Percentiles rank a stretch among this genome's conserved stretches.
phyloP scores from a whole-genome alignment of 306 rosid genomes.

The Lotus japonicus region DNA sequence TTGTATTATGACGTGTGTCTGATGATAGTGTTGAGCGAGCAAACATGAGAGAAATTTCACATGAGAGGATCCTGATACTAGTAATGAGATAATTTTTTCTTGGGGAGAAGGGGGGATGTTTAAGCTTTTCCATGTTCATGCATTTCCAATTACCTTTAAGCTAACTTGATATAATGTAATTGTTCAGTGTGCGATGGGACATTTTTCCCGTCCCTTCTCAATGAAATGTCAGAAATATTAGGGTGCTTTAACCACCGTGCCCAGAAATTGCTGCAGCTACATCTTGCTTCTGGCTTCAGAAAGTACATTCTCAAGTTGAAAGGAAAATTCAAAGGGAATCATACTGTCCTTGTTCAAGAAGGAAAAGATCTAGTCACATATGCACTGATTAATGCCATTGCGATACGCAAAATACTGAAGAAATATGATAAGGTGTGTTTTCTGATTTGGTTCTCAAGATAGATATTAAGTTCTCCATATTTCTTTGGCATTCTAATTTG shows the following conservation, averaged over 20 bases:
- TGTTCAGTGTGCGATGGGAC: conserved; percentile 79
- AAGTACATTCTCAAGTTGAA: conserved; percentile 64
- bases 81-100: background rate
- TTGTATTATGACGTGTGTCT: background rate
- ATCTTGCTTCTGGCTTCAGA: conserved; percentile 73
- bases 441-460: background rate
- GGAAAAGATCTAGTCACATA: conserved; percentile 79
- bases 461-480: background rate
- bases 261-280: conserved; percentile 59
- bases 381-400: conserved; percentile 76
- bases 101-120: background rate
- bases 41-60: too few relatives aligned
- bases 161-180: conserved; percentile 5
- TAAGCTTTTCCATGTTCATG: background rate
- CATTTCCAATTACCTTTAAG: background rate
- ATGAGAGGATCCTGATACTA: too few relatives aligned
- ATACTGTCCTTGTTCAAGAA: conserved; percentile 45
- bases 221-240: conserved; percentile 74
- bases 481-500: background rate
- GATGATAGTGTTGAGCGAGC: too few relatives aligned
- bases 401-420: conserved; percentile 76
- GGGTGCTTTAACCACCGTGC: conserved; percentile 84
- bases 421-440: conserved; percentile 79
- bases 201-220: conserved; percentile 82
- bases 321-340: conserved; percentile 39